Base-by-base conservation (phyloP, 176 grass and related monocot genomes). In the Lolium rigidum region DNA sequence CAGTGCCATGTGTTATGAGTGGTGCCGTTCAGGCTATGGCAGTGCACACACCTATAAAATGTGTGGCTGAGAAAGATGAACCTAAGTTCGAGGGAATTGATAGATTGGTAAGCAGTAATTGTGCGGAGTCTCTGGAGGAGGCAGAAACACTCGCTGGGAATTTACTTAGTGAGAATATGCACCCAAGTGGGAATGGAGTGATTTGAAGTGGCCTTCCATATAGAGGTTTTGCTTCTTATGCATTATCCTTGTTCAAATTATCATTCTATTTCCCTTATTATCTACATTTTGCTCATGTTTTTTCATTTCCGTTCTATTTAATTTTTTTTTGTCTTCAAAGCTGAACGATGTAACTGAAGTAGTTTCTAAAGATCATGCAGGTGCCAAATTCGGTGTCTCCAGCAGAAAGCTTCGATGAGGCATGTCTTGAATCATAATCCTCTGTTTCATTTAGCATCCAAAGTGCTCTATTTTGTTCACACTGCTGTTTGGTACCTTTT, bases 161-260 rank as follows among this genome's bases (percentile, higher is more conserved):
- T 3, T 18, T 85, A 31, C 79, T 84, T 82, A 0, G 72, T 12
- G 83, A 88, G 9, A 83, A 60, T 20, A 37, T 68, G 65, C 61
- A n/a, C 41, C 39, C 76, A 7, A 76, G 47, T 60, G 73, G 52
- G 26, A 49, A 87, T 90, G 88, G 70, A 79, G 62, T 68, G 44
- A 61, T 77, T n/a, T 83, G 79, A 83, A 82, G 51, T 46, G 77
- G 66, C 21, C 2, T 81, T 77, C 50, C 83, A 74, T 77, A 90
- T 44, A 71, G 84, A 92, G 90, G 93, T 95, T 72, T 91, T 85
- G 18, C 75, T 91, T 91, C 60, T 79, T 80, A 70, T 90, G 61
- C 87, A 80, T 82, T 35, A 31, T 17, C 12, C 26, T 11, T 54
- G 25, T 83, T 56, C 17, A 82, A 25, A 75, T 31, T 62, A 88